Conservation (phyloP, 352 stramenopile genomes). For the Phytophthora tubulina region DNA sequence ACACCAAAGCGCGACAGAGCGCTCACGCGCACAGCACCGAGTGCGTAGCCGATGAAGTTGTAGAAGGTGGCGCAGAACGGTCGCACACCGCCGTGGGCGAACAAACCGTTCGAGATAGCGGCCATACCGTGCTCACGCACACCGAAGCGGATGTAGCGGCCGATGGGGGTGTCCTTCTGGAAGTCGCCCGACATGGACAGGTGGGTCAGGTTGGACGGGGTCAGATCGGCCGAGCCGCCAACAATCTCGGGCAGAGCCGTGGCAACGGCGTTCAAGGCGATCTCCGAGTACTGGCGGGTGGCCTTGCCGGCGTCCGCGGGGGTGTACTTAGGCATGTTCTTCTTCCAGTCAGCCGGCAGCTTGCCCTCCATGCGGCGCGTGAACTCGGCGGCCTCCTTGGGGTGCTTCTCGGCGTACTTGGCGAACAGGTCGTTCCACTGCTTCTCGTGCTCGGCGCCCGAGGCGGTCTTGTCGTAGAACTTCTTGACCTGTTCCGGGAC, state of each 20-base stretch:
- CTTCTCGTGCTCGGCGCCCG: slow-evolving; percentile 76
- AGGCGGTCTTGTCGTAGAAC: slow-evolving; percentile 89
- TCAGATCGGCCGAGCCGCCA: slow-evolving; percentile 98
- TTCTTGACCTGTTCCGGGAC: slow-evolving; percentile 95
- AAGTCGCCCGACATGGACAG: slow-evolving; percentile 97
- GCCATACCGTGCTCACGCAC: slow-evolving; percentile 99
- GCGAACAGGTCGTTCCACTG: slow-evolving; percentile 94
- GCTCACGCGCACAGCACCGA: slow-evolving; percentile 95
- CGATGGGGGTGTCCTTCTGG: slow-evolving; percentile 96
- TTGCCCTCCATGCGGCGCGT: slow-evolving; percentile 93
- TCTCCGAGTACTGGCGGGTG: slow-evolving; percentile 96
- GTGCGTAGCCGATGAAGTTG: slow-evolving; percentile 99
- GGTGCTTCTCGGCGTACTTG: slow-evolving; percentile 92
- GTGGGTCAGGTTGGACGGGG: slow-evolving; percentile 97
- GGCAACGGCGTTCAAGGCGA: slow-evolving; percentile 95
- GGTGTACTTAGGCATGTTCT: slow-evolving; percentile 93
- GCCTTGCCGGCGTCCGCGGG: slow-evolving; percentile 90
- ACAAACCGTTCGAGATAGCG: slow-evolving; percentile 98
- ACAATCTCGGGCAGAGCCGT: slow-evolving; percentile 96
- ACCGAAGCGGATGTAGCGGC: slow-evolving; percentile 98
- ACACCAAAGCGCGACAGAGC: slow-evolving; percentile 96
- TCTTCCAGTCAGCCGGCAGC: slow-evolving; percentile 93
- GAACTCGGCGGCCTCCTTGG: slow-evolving; percentile 95
- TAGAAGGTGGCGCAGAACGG: slow-evolving; percentile 99
- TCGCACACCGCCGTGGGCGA: slow-evolving; percentile 96